A percentile compares a stretch with the other conserved stretches of the same genome.
Evolutionary conservation across 805 yeast genomes (phyloP).

Genomic region (Candida orba): DNA sequence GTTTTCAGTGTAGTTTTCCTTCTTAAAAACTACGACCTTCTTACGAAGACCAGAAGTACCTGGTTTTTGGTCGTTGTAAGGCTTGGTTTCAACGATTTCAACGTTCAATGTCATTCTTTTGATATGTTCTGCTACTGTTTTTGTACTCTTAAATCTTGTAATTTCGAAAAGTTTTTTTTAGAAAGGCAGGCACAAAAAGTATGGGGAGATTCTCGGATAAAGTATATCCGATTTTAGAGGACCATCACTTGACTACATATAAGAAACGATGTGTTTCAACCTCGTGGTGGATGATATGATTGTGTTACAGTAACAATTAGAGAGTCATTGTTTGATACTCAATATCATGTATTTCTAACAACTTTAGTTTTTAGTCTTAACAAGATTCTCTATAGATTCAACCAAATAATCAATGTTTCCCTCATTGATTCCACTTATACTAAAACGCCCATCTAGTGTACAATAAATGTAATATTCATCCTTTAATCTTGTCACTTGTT

Average conservation of each 20-base stretch:
- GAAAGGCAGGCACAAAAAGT: no score
- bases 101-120: conserved; percentile 8
- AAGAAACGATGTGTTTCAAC: no score
- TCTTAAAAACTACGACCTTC: conserved; percentile 77
- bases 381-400: conserved; percentile 40
- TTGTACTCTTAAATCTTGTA: neutral
- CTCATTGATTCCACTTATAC: conserved; percentile 83
- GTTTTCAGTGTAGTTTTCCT: conserved; percentile 81
- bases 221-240: neutral
- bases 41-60: conserved; percentile 97
- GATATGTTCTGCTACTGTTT: neutral
- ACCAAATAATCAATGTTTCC: conserved; percentile 72
- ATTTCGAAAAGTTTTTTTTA: neutral
- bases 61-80: conserved; percentile 90
- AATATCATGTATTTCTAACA: neutral
- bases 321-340: no score
- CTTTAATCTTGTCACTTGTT: conserved; percentile 66
- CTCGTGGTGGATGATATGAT: no score
- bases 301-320: no score
- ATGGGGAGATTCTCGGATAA: neutral
- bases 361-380: neutral
- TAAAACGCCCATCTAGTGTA: conserved; percentile 86
- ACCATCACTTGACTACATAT: neutral
- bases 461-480: conserved; percentile 73
- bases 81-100: conserved; percentile 48